phyloP scores from a whole-genome alignment of 495 filamentous ascomycete species.

The Neurospora intermedia region DNA sequence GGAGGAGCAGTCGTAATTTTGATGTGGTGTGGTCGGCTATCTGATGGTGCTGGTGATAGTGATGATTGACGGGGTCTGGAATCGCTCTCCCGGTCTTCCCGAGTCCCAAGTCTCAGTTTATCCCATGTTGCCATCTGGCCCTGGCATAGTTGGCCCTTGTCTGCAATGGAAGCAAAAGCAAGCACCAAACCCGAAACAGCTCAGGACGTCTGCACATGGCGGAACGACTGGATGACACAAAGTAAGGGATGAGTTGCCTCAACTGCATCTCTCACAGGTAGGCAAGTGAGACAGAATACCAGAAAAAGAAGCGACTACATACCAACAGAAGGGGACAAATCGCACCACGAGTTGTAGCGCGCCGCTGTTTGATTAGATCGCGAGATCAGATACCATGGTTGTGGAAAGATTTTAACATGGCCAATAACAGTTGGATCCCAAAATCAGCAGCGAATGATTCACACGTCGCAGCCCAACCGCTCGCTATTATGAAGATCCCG shows the following conservation, averaged over 20 bases:
- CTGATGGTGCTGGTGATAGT: not conserved
- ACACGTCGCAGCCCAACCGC: not conserved
- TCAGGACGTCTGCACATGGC: not conserved
- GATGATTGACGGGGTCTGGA: not conserved
- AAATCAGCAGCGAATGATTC: not conserved
- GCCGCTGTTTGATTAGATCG: not conserved
- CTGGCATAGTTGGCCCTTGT: not conserved
- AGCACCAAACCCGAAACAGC: not conserved
- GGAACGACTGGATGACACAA: not conserved
- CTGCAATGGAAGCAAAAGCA: not conserved
- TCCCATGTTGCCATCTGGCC: not conserved
- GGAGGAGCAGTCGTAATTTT: constrained; percentile 5
- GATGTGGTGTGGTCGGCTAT: not conserved
- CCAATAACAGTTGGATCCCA: not conserved
- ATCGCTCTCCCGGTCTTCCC: not conserved
- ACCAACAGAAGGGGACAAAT: too few relatives aligned
- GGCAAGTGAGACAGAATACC: not conserved
- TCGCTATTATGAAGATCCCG: not conserved
- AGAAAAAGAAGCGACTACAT: not conserved
- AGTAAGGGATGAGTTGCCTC: not conserved
- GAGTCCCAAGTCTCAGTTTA: not conserved
- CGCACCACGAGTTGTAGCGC: not conserved
- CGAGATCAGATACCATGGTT: not conserved
- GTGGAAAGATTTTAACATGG: not conserved
- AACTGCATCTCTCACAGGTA: not conserved